These are phyloP conservation scores for Syzygium malaccense DNA, from an alignment of 441 rosid genomes.

Conservation along the genomic window DNA sequence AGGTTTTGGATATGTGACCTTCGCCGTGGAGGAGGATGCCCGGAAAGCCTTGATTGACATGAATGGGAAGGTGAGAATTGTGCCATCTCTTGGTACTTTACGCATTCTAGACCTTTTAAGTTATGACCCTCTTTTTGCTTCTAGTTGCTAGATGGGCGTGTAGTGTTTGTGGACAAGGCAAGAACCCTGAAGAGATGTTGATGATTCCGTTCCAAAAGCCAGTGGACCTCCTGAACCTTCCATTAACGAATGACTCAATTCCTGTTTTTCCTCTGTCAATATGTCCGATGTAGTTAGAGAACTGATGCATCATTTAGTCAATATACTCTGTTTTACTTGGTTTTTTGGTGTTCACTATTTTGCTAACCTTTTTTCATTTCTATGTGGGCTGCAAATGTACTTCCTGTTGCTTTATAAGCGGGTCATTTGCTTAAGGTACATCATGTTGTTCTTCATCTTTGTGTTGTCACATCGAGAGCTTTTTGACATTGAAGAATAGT, in stretches of 20 bases:
- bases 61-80: conserved; percentile 47
- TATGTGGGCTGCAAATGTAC: background rate
- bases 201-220: background rate
- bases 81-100: background rate
- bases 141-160: conserved; percentile 38
- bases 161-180: conserved; percentile 19
- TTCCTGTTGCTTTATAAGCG: background rate
- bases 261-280: background rate
- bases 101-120: background rate
- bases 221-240: background rate
- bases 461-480: background rate
- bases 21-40: conserved; percentile 36
- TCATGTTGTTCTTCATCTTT: background rate
- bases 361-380: background rate
- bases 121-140: background rate
- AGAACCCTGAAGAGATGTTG: background rate
- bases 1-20: conserved; percentile 55
- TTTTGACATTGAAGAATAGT: background rate
- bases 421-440: background rate
- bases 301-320: background rate
- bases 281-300: background rate
- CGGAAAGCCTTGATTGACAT: conserved; percentile 35
- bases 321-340: background rate
- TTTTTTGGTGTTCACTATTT: background rate
- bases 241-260: background rate